These are phyloP conservation scores for Akebia trifoliata DNA, from an alignment of 164 flowering plant species.

Conservation along the genomic window DNA sequence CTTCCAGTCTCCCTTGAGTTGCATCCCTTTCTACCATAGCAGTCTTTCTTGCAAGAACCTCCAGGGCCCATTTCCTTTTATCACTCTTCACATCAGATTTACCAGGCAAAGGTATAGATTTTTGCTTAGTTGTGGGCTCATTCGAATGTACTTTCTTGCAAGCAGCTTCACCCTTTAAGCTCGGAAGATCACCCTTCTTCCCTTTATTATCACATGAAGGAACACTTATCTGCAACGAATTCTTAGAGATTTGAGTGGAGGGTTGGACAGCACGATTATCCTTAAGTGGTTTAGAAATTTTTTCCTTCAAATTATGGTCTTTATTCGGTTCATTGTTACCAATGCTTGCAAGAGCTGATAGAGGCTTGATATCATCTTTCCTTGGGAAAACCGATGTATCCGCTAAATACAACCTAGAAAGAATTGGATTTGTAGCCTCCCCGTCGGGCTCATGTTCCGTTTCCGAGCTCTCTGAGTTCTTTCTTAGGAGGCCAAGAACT, in stretches of 20 bases:
- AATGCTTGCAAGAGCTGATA: conserved; percentile 35
- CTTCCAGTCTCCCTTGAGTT: conserved; percentile 41
- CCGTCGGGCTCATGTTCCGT: conserved; percentile 26
- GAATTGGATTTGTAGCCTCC: conserved; percentile 50
- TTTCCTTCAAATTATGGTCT: conserved; percentile 20
- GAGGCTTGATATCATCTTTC: conserved; percentile 73
- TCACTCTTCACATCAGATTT: conserved; percentile 50
- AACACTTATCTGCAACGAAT: conserved; percentile 15
- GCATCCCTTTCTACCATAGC: conserved; percentile 29
- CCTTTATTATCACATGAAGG: conserved; percentile 27
- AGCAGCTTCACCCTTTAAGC: conserved; percentile 23
- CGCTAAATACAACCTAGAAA: conserved; percentile 86
- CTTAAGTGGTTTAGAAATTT: conserved; percentile 10
- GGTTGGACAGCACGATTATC: conserved; percentile 9
- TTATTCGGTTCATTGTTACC: conserved; percentile 21
- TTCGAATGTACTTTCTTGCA: conserved; percentile 21
- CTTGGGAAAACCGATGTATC: conserved; percentile 89
- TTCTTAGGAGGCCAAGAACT: conserved; percentile 68
- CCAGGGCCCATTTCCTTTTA: conserved; percentile 90
- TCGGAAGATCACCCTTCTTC: conserved; percentile 14
- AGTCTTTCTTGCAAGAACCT: conserved; percentile 85
- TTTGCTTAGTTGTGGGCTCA: conserved; percentile 16
- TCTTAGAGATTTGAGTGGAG: conserved; percentile 14
- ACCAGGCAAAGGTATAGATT: conserved; percentile 19
- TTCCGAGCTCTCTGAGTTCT: conserved; percentile 31